Conservation (phyloP, 495 filamentous ascomycete genomes). For the Tuber umbilicatum region DNA sequence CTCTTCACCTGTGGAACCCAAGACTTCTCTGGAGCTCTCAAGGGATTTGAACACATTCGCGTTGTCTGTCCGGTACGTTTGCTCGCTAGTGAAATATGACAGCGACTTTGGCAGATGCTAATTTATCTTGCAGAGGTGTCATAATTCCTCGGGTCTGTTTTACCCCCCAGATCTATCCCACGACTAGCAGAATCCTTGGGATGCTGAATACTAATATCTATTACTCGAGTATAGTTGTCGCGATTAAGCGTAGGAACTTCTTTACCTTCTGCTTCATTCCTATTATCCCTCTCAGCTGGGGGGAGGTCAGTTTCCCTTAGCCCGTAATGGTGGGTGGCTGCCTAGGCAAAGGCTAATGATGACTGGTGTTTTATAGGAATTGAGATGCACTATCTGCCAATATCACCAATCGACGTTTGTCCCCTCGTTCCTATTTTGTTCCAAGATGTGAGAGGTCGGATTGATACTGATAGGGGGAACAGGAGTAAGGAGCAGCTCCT, state of each 20-base stretch:
- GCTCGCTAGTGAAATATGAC: not conserved
- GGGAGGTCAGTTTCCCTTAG: slow-evolving; percentile 14
- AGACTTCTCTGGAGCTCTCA: slow-evolving; percentile 25
- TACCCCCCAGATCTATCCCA: not conserved
- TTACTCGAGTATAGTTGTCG: slow-evolving; percentile 13
- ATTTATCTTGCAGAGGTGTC: slow-evolving; percentile 19
- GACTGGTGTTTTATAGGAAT: slow-evolving; percentile 15
- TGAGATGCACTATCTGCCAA: slow-evolving; percentile 25
- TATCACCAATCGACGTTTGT: slow-evolving; percentile 34
- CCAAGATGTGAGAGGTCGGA: slow-evolving; percentile 1
- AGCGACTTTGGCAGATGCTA: slow-evolving; percentile 1
- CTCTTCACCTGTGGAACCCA: slow-evolving; percentile 26
- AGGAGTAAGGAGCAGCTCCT: slow-evolving; percentile 29
- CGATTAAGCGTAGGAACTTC: slow-evolving; percentile 35
- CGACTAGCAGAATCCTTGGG: not conserved
- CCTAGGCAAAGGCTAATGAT: slow-evolving; percentile 1
- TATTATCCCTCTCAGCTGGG: slow-evolving; percentile 33
- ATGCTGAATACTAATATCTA: slow-evolving; percentile 7
- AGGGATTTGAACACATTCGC: slow-evolving; percentile 24
- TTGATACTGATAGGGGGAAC: slow-evolving; percentile 2
- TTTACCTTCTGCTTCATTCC: slow-evolving; percentile 41
- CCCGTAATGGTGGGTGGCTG: not conserved
- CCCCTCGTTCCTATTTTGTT: not conserved
- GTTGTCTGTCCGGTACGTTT: slow-evolving; percentile 28
- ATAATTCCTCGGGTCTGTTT: slow-evolving; percentile 22